Percentiles rank a stretch among this genome's conserved stretches.
These are phyloP conservation scores for Hortiboletus campestris DNA, from an alignment of 768 basidiomycete genomes.

Conservation along the genomic window DNA sequence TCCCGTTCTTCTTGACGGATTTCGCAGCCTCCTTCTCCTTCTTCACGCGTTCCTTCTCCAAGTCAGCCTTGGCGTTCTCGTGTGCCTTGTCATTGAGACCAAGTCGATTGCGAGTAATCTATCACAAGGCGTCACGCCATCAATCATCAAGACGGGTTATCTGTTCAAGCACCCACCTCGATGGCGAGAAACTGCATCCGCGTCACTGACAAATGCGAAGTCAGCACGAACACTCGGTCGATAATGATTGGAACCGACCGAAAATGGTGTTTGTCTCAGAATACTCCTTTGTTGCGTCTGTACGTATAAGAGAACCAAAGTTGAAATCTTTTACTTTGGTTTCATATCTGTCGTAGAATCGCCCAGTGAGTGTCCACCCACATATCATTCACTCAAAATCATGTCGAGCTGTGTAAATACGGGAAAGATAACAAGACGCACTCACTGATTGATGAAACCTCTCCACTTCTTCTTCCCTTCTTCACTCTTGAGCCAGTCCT, in stretches of 20 bases:
- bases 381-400: neutral
- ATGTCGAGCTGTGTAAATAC: neutral
- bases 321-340: conserved; percentile 91
- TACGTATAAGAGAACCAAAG: conserved; percentile 92
- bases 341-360: conserved; percentile 61
- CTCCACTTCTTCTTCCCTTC: conserved; percentile 91
- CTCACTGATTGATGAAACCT: conserved; percentile 74
- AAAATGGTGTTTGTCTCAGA: conserved; percentile 92
- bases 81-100: conserved; percentile 89
- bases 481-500: conserved; percentile 88
- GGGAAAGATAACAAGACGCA: conserved; percentile 7
- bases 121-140: neutral
- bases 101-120: conserved; percentile 90
- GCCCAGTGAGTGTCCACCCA: conserved; percentile 4
- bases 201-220: conserved; percentile 12
- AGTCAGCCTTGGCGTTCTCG: conserved; percentile 73
- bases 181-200: conserved; percentile 81
- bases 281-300: conserved; percentile 77
- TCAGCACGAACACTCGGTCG: conserved; percentile 7
- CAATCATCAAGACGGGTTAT: conserved; percentile 2
- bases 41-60: conserved; percentile 50
- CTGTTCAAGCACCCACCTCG: conserved; percentile 51
- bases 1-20: conserved; percentile 34
- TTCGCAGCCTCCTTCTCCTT: conserved; percentile 57
- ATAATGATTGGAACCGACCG: conserved; percentile 45